Base-by-base conservation (phyloP, 768 basidiomycete genomes). In the Phanerodontia chrysosporium region DNA sequence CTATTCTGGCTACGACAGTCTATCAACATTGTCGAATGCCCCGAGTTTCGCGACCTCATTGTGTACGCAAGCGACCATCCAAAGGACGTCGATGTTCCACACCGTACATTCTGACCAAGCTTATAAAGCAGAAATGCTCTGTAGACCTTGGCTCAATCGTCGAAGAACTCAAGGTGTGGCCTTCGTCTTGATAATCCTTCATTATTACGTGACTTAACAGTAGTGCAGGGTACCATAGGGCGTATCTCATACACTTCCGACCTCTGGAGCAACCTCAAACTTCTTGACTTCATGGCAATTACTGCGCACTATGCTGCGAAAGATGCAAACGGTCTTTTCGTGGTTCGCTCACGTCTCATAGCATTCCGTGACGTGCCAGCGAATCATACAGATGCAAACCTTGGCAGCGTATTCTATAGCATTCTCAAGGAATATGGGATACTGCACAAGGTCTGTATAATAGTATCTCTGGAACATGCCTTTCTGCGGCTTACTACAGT, bases 281-380 rank as follows among this genome's bases (percentile, higher is more conserved):
- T 72, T 4, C 28, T 46, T 0, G 67, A 75, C 8, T 79, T 66
- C 62, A 77, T 79, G 74, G 78, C 75, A 7, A 67, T 77, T 0
- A 80, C 77, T 3, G 74, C 69, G 0, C 78, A 79, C 54, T 80
- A 73, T 73, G 69, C 76, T 39, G 55, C 45, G 13, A 2, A 22
- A 3, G 42, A 57, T n/a, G 24, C 35, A 18, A 18, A 58, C 22
- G 27, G 39, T 18, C 45, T 75, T 10, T 62, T 66, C 0, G 51
- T 21, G 1, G 60, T 76, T 1, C 65, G 70, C 5, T 64, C 74
- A 3, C 72, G 72, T 22, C 64, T 79, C 0, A 70, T 76, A 54
- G 74, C 72, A 0, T 80, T 79, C 39, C 59, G 71, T 21, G 61
- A 58, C 21, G 62, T 77, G 12, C 72, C 76, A 25, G 74, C 74